Percentiles rank a stretch among this genome's conserved stretches.
Conservation (phyloP, 2,329 filamentous ascomycete species). For the Fusarium agapanthi region DNA sequence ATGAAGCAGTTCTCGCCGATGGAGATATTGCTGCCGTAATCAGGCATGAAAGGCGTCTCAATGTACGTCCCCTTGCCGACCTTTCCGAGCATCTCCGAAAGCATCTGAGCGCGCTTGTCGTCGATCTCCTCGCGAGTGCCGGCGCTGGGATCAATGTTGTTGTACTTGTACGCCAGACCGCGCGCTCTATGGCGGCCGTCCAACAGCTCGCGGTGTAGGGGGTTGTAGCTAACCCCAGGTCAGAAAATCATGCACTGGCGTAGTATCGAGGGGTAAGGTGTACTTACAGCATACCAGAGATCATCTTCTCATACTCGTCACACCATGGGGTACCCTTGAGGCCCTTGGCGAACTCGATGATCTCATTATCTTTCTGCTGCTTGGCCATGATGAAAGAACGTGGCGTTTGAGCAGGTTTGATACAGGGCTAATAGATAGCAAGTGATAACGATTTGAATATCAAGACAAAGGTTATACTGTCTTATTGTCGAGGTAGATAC, state of each 20-base stretch:
- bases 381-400: constrained; percentile 25
- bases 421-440: rapidly evolving
- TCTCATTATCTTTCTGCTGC: constrained; percentile 24
- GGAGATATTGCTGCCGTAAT: constrained; percentile 72
- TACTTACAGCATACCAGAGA: constrained; percentile 41
- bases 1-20: constrained; percentile 71
- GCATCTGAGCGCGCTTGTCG: constrained; percentile 6
- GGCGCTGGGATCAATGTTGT: constrained; percentile 36
- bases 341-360: constrained; percentile 36
- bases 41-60: constrained; percentile 69
- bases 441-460: background rate
- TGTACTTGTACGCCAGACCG: constrained; percentile 31
- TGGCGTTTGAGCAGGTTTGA: too few species aligned
- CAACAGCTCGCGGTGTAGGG: constrained; percentile 16
- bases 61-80: constrained; percentile 57
- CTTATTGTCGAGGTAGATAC: background rate
- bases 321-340: constrained; percentile 34
- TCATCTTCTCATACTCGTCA: constrained; percentile 41
- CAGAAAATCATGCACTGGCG: background rate
- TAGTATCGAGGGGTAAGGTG: rapidly evolving
- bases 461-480: rapidly evolving
- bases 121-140: constrained; percentile 20
- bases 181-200: constrained; percentile 38
- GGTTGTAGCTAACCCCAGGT: constrained; percentile 31
- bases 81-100: constrained; percentile 28